These are phyloP conservation scores for Catunica adiposa DNA, from an alignment of 2,329 filamentous ascomycete species.

Conservation along the genomic window DNA sequence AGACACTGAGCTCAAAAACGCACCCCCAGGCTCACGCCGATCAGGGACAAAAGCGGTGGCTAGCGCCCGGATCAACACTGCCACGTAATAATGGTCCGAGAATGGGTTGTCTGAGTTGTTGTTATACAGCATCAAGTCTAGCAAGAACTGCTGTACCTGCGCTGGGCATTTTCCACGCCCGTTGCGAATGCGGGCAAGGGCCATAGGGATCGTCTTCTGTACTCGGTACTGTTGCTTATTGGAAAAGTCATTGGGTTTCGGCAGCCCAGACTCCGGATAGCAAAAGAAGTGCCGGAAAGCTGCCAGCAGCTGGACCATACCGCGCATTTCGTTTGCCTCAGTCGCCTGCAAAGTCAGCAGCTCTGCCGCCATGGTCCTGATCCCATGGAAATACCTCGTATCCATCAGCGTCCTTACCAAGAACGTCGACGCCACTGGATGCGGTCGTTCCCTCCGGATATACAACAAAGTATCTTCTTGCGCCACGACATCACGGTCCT, in stretches of 20 bases:
- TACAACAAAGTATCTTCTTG: constrained; percentile 62
- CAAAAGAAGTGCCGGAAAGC: constrained; percentile 83
- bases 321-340: constrained; percentile 54
- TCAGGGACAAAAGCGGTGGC: constrained; percentile 40
- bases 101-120: constrained; percentile 82
- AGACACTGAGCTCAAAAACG: constrained; percentile 17
- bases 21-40: constrained; percentile 22
- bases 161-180: constrained; percentile 56
- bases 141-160: constrained; percentile 64
- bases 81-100: constrained; percentile 81
- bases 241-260: constrained; percentile 77
- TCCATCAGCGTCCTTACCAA: constrained; percentile 82
- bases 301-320: constrained; percentile 67
- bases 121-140: constrained; percentile 82
- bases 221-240: constrained; percentile 75
- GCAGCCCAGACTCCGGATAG: constrained; percentile 59
- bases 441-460: constrained; percentile 47
- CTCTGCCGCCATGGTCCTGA: constrained; percentile 69
- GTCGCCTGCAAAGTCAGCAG: constrained; percentile 60
- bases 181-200: constrained; percentile 65
- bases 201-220: constrained; percentile 65
- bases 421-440: constrained; percentile 75
- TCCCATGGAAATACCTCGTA: constrained; percentile 80
- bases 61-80: constrained; percentile 52
- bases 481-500: constrained; percentile 93